Evolutionary conservation across 148 eudicot species (phyloP), one percentile per base, ranked within the genome.

Genomic region (Persicaria maculosa): DNA sequence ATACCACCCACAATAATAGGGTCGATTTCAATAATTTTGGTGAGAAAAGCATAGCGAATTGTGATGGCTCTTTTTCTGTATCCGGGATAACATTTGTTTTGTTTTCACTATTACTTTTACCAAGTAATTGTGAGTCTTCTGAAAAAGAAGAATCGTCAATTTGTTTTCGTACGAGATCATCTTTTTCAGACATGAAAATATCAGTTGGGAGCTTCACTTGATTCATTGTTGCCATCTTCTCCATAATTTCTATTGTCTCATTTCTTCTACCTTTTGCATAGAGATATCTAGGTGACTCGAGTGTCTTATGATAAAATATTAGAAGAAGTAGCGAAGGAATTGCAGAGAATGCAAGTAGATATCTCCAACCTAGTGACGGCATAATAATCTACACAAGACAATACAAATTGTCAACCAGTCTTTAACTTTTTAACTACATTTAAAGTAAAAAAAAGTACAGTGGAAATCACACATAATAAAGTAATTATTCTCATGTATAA

Each of bases 291-390:
- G 97, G 97, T 72, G 98, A 94, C 74, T 94, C 98, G 4, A 94
- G 97, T 75, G 90, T 81, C 75, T 85, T 50, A 55, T 65, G 73
- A 72, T 90, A 91, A 69, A 91, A 87, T 62, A 91, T 9, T 58
- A 94, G 87, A 58, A 90, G 93, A 57, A 88, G 73, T 58, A 84
- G 81, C 11, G 95, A 83, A 50, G 97, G 97, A 65, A 87, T 74
- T 70, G 96, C 85, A 75, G 98, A 91, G 57, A 91, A 74, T 20
- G 84, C 98, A 45, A 94, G 86, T 52, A 94, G 77, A 91, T 95
- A 90, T 75, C 98, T 88, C 98, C 98, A 94, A 40, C 98, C 98
- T 77, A 89, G 79, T 47, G 80, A 78, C 74, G 98, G 98, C 98
- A 91, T 91, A 55, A 94, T 79, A 69, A 87, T 75, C 98, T 94